phyloP scores from a whole-genome alignment of 2,329 filamentous ascomycete genomes.

The Aspergillus sp. region DNA sequence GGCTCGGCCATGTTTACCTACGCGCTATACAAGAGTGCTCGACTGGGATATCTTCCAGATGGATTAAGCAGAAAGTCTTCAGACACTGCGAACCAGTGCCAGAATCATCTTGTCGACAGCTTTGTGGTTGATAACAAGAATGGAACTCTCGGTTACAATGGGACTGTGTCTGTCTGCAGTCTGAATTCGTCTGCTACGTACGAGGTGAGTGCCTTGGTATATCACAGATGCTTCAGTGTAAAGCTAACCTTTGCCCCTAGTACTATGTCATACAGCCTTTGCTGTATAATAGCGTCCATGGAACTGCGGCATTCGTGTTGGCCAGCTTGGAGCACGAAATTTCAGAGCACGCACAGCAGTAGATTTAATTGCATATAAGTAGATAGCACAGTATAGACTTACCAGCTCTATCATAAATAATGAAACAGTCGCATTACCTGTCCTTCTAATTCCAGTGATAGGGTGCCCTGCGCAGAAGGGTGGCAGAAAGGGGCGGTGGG shows the following conservation, averaged over 20 bases:
- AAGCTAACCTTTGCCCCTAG: constrained; percentile 4
- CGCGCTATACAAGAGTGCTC: constrained; percentile 45
- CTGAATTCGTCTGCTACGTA: constrained; percentile 47
- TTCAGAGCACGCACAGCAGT: too few relatives aligned
- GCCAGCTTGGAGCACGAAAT: constrained; percentile 23
- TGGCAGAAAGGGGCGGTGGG: too few relatives aligned
- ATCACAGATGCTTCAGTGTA: background rate
- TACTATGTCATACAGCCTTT: constrained; percentile 21
- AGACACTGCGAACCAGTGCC: constrained; percentile 39
- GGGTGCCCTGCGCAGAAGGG: too few relatives aligned
- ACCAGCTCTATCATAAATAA: too few relatives aligned
- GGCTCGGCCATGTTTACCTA: constrained; percentile 57
- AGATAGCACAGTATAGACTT: too few relatives aligned
- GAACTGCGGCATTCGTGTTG: constrained; percentile 19
- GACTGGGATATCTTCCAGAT: constrained; percentile 27
- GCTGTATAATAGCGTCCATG: constrained; percentile 20
- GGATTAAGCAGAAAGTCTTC: constrained; percentile 22
- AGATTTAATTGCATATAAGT: too few relatives aligned
- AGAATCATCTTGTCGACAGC: constrained; percentile 38
- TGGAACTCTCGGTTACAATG: constrained; percentile 48
- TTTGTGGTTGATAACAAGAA: constrained; percentile 46
- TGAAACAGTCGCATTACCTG: too few relatives aligned
- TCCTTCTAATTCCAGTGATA: too few relatives aligned
- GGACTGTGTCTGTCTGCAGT: constrained; percentile 50
- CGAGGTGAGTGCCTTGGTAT: constrained; percentile 34